Percentiles rank a stretch among this genome's conserved stretches.
phyloP scores from a whole-genome alignment of 1,139 yeast species.

The Yamadazyma epiphylla region DNA sequence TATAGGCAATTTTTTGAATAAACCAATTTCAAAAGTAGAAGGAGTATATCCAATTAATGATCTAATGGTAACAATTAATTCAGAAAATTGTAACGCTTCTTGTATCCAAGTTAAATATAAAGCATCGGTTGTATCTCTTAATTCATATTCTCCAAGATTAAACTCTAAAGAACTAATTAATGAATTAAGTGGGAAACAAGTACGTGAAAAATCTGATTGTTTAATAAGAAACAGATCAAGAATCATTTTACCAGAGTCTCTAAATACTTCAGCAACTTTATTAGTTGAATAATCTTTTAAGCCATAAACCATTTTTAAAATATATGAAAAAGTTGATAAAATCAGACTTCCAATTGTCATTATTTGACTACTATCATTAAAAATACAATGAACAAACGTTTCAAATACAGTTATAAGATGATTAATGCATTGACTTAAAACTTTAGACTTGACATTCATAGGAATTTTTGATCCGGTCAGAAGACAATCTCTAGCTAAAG shows the following conservation, averaged over 20 bases:
- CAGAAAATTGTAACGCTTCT: constrained; percentile 37
- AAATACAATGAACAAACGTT: constrained; percentile 70
- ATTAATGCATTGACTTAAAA: constrained; percentile 51
- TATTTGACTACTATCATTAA: constrained; percentile 51
- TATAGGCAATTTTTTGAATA: constrained; percentile 54
- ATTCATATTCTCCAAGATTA: constrained; percentile 33
- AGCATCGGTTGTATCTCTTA: constrained; percentile 39
- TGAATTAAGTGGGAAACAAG: constrained; percentile 53
- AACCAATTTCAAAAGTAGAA: constrained; percentile 59
- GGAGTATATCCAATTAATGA: constrained; percentile 45
- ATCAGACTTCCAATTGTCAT: constrained; percentile 59
- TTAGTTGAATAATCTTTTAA: constrained; percentile 38
- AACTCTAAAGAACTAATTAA: constrained; percentile 47
- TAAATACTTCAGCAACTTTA: constrained; percentile 45
- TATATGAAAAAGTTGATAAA: constrained; percentile 52
- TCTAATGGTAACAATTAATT: constrained; percentile 51
- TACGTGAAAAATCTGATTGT: constrained; percentile 46
- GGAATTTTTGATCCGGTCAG: constrained; percentile 26
- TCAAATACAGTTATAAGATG: constrained; percentile 70
- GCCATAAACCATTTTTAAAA: constrained; percentile 56
- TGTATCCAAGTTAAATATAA: constrained; percentile 45
- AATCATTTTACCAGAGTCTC: constrained; percentile 47
- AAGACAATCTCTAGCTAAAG: constrained; percentile 54
- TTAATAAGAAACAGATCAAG: constrained; percentile 55
- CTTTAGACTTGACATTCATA: constrained; percentile 30